phyloP scores from a whole-genome alignment of 2,329 filamentous ascomycete species.

The Colletotrichum agaves region DNA sequence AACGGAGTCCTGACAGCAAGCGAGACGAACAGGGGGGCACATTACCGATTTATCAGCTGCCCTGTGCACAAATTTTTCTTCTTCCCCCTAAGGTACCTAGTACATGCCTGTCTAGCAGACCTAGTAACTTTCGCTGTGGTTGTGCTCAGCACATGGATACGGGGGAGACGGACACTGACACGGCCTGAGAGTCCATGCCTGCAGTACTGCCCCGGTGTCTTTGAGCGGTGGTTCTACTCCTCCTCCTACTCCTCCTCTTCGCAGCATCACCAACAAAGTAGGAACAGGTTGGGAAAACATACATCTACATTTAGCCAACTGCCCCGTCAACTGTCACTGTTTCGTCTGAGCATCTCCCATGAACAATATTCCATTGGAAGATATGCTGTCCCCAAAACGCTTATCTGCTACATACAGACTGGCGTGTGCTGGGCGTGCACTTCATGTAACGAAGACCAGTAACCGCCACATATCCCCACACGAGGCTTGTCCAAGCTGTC shows the following conservation, averaged over 20 bases:
- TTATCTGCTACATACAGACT: conserved; percentile 22
- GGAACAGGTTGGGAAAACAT: background rate
- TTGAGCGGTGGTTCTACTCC: background rate
- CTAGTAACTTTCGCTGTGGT: background rate
- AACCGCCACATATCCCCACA: conserved; percentile 24
- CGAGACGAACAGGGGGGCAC: conserved; percentile 27
- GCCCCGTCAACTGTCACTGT: background rate
- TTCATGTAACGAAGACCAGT: conserved; percentile 29
- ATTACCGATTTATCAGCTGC: conserved; percentile 36
- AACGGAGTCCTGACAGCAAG: conserved; percentile 27
- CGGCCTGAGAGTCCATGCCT: conserved; percentile 17
- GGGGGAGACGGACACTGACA: conserved; percentile 27
- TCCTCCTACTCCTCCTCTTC: background rate
- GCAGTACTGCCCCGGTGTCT: too few species aligned
- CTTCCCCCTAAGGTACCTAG: conserved; percentile 7
- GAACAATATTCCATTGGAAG: background rate
- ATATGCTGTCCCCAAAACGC: background rate
- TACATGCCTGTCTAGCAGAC: background rate
- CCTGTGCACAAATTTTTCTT: conserved; percentile 33
- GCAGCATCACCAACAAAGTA: background rate
- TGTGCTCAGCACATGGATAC: conserved; percentile 20
- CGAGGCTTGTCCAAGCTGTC: conserved; percentile 36
- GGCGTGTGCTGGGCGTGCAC: background rate
- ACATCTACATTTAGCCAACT: conserved; percentile 11
- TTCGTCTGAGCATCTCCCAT: conserved; percentile 3